A percentile compares a stretch with the other conserved stretches of the same genome.
phyloP scores from a whole-genome alignment of 768 basidiomycete genomes.

The Flagelloscypha sp. region DNA sequence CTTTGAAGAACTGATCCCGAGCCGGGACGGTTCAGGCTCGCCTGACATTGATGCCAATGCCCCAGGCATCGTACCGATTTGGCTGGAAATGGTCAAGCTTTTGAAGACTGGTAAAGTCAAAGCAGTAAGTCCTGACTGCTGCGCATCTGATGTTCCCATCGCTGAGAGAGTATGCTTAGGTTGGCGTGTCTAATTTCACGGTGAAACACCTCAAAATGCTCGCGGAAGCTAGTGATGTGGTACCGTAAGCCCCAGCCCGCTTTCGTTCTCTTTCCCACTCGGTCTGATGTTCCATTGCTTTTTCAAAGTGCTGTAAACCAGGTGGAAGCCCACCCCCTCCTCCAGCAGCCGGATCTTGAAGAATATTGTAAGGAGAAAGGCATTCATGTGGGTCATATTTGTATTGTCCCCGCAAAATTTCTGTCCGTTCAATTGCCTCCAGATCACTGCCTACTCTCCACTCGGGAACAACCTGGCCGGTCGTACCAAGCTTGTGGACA shows the following conservation, averaged over 20 bases:
- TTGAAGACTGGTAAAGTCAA: neutral
- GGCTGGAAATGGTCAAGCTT: neutral
- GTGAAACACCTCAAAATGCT: conserved; percentile 57
- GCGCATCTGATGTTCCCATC: too few relatives aligned
- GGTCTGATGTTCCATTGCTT: neutral
- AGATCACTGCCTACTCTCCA: conserved; percentile 55
- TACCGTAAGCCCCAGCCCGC: conserved; percentile 35
- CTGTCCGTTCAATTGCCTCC: too few relatives aligned
- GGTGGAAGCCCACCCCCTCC: conserved; percentile 74
- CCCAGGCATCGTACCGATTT: neutral
- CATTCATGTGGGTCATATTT: conserved; percentile 69
- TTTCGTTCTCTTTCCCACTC: neutral
- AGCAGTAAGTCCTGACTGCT: neutral
- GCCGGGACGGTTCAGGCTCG: too few relatives aligned
- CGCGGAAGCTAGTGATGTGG: conserved; percentile 59
- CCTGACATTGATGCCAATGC: neutral
- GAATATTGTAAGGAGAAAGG: conserved; percentile 59
- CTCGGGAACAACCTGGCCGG: conserved; percentile 85
- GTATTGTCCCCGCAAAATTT: too few relatives aligned
- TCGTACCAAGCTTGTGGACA: conserved; percentile 66
- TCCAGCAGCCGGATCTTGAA: conserved; percentile 67
- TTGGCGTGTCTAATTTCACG: conserved; percentile 84
- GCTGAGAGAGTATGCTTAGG: too few relatives aligned
- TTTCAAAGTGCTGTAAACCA: conserved; percentile 55
- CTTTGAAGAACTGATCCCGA: too few relatives aligned